Conservation (phyloP, 1,139 yeast species). For the Meyerozyma elateridarum region DNA sequence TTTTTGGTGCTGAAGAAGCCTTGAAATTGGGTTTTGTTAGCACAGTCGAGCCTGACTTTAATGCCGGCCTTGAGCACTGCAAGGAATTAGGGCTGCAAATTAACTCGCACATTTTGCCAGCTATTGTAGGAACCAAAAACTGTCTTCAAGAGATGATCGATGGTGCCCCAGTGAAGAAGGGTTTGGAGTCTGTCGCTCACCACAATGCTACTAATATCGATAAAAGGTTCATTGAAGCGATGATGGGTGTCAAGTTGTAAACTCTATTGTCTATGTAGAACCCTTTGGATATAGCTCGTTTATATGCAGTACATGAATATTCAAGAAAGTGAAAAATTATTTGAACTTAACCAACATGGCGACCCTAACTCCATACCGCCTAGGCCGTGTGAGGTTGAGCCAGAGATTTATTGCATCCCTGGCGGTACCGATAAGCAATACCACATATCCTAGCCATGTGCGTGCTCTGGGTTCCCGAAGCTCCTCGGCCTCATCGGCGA, state of each 20-base stretch:
- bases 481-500: too few relatives aligned
- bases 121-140: conserved; percentile 62
- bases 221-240: conserved; percentile 18
- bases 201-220: conserved; percentile 47
- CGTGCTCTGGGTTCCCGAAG: too few relatives aligned
- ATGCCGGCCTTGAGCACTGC: conserved; percentile 48
- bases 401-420: conserved; percentile 5
- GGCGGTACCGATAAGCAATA: conserved; percentile 2
- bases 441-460: too few relatives aligned
- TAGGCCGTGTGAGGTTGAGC: not conserved
- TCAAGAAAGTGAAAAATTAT: too few relatives aligned
- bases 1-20: conserved; percentile 56
- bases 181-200: conserved; percentile 49
- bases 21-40: conserved; percentile 51
- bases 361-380: not conserved
- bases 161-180: conserved; percentile 41
- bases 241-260: conserved; percentile 8
- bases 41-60: conserved; percentile 40
- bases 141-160: conserved; percentile 50
- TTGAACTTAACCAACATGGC: not conserved
- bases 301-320: not conserved
- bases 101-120: conserved; percentile 49
- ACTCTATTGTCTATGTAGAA: conserved; percentile 1
- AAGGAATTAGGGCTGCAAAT: conserved; percentile 48
- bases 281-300: not conserved